Conservation (phyloP, 2,329 filamentous ascomycete genomes). For the Fusarium praegraminearum region DNA sequence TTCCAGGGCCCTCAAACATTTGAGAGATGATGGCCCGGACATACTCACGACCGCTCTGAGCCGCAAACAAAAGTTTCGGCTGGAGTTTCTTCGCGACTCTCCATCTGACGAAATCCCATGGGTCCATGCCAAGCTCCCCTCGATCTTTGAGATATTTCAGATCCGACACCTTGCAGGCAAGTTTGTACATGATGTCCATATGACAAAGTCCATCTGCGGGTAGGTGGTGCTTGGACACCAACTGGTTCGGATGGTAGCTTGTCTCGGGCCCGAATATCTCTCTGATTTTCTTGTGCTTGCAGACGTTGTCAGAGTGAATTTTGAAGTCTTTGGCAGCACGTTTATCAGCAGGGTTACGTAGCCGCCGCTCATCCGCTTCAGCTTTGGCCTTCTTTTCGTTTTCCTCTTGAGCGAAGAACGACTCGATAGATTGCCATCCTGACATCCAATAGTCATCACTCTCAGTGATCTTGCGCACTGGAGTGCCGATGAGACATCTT, state of each 20-base stretch:
- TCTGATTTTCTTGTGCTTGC: slow-evolving; percentile 51
- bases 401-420: slow-evolving; percentile 46
- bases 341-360: slow-evolving; percentile 23
- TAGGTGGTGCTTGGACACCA: slow-evolving; percentile 51
- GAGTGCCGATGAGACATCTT: slow-evolving; percentile 43
- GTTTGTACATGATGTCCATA: slow-evolving; percentile 52
- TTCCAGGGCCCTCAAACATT: slow-evolving; percentile 20
- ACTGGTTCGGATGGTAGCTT: slow-evolving; percentile 54
- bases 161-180: slow-evolving; percentile 52
- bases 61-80: background rate
- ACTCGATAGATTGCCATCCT: slow-evolving; percentile 49
- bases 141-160: slow-evolving; percentile 44
- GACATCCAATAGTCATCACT: slow-evolving; percentile 48
- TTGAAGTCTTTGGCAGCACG: slow-evolving; percentile 33
- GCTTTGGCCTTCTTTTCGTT: slow-evolving; percentile 41
- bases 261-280: slow-evolving; percentile 51
- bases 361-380: background rate
- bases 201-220: slow-evolving; percentile 51
- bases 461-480: slow-evolving; percentile 49
- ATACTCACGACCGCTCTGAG: slow-evolving; percentile 13
- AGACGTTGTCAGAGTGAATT: slow-evolving; percentile 49
- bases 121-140: slow-evolving; percentile 52
- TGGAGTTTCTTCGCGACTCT: slow-evolving; percentile 42
- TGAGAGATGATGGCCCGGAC: slow-evolving; percentile 17
- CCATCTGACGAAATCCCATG: slow-evolving; percentile 56